These are phyloP conservation scores for Hypoxylon subgilvum DNA, from an alignment of 495 filamentous ascomycete genomes.

Conservation along the genomic window DNA sequence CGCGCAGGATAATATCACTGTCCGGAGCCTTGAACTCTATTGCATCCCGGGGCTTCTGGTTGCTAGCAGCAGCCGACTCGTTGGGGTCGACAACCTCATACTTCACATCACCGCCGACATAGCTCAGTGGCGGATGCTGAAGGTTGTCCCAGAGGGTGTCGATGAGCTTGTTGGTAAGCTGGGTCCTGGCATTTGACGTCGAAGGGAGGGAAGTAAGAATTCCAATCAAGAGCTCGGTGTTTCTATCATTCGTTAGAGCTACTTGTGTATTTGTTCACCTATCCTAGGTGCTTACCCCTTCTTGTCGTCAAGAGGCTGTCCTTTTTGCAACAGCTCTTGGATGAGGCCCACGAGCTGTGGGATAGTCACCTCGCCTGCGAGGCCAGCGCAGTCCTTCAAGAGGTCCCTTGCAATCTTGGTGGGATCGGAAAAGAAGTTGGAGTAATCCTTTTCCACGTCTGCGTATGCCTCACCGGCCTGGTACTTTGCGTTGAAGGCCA, in stretches of 20 bases:
- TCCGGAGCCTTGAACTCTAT: slow-evolving; percentile 43
- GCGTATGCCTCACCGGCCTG: slow-evolving; percentile 36
- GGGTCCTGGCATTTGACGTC: slow-evolving; percentile 57
- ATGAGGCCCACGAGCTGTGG: slow-evolving; percentile 37
- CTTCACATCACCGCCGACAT: slow-evolving; percentile 48
- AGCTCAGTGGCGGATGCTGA: slow-evolving; percentile 70
- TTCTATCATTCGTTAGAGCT: slow-evolving; percentile 26
- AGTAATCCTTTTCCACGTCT: slow-evolving; percentile 23
- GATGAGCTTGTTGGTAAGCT: slow-evolving; percentile 65
- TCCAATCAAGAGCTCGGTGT: slow-evolving; percentile 43
- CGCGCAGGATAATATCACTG: slow-evolving; percentile 46
- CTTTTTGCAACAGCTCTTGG: slow-evolving; percentile 32
- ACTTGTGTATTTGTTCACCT: no score
- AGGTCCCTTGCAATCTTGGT: slow-evolving; percentile 36
- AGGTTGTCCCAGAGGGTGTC: slow-evolving; percentile 71
- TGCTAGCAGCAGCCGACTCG: not conserved
- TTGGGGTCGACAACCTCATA: slow-evolving; percentile 37
- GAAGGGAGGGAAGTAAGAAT: slow-evolving; percentile 55
- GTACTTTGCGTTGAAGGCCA: slow-evolving; percentile 23
- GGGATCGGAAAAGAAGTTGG: slow-evolving; percentile 40
- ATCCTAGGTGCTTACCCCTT: slow-evolving; percentile 30
- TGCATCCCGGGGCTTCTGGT: slow-evolving; percentile 22
- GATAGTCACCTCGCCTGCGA: slow-evolving; percentile 32
- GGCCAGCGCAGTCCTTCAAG: slow-evolving; percentile 35
- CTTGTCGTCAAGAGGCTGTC: slow-evolving; percentile 44